These are phyloP conservation scores for Penicillium nordicum DNA, from an alignment of 2,329 filamentous ascomycete species.

Conservation along the genomic window DNA sequence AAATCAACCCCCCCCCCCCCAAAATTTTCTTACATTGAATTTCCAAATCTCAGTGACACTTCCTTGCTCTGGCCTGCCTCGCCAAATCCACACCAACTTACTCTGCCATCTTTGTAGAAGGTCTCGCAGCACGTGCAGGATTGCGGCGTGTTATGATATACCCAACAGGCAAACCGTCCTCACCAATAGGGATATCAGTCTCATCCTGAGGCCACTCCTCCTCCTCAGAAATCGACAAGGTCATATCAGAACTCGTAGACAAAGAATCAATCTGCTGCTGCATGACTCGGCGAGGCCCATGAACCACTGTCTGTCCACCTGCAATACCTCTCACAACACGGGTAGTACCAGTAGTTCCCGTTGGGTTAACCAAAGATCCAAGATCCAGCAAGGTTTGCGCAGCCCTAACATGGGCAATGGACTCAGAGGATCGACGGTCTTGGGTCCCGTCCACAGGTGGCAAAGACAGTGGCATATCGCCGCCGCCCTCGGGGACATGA, in stretches of 20 bases:
- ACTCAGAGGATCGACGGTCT: not conserved
- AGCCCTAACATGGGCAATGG: not conserved
- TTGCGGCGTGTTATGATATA: constrained; percentile 10
- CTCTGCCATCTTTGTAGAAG: constrained; percentile 5
- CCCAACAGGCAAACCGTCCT: not conserved
- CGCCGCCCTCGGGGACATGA: constrained; percentile 1
- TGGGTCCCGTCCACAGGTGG: not conserved
- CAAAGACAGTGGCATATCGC: not conserved
- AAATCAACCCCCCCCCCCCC: not conserved
- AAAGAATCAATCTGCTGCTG: not conserved
- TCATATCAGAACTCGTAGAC: not conserved
- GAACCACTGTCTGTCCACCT: not conserved
- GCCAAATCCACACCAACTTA: not conserved
- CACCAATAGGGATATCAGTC: not conserved
- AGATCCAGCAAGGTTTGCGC: not conserved
- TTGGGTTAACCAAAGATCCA: not conserved
- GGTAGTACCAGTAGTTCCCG: no score
- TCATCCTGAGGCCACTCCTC: not conserved
- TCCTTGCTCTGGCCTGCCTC: not conserved
- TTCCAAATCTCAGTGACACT: not conserved
- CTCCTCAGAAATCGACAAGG: not conserved
- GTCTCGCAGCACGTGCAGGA: constrained; percentile 12
- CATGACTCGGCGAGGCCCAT: not conserved
- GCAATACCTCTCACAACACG: not conserved
- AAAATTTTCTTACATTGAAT: not conserved